Evolutionary conservation across 2,329 filamentous ascomycete genomes (phyloP).

Genomic region (Colletotrichum lentis): DNA sequence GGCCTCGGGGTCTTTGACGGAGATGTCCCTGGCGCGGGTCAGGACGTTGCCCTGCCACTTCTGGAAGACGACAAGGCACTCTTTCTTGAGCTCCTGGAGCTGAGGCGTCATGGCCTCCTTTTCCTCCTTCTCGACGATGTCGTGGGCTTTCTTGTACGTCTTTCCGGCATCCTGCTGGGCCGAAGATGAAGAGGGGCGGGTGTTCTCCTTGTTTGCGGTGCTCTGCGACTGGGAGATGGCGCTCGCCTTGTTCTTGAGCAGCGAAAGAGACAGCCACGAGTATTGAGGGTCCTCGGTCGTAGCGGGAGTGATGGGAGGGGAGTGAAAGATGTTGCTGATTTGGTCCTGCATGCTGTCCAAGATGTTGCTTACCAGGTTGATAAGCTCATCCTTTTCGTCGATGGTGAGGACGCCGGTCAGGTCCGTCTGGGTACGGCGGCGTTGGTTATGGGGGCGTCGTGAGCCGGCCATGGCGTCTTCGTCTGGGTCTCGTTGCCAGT

Average conservation of each 20-base stretch:
- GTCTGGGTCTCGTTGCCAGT: constrained; percentile 31
- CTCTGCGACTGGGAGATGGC: constrained; percentile 20
- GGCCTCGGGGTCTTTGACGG: constrained; percentile 55
- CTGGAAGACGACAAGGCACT: constrained; percentile 75
- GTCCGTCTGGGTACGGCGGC: constrained; percentile 50
- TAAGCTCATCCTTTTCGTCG: constrained; percentile 61
- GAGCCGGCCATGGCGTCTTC: constrained; percentile 27
- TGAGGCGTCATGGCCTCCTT: constrained; percentile 43
- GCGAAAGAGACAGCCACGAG: constrained; percentile 49
- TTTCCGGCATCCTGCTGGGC: constrained; percentile 37
- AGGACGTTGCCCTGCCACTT: constrained; percentile 81
- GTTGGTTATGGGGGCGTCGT: constrained; percentile 31
- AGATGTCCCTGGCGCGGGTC: constrained; percentile 74
- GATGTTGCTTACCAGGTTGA: constrained; percentile 60
- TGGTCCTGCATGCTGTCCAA: constrained; percentile 64
- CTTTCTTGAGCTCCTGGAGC: constrained; percentile 68
- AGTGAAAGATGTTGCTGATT: constrained; percentile 62
- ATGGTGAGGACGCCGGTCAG: constrained; percentile 58
- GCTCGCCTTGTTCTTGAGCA: constrained; percentile 40
- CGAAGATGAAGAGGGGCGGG: constrained; percentile 27
- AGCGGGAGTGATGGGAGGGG: constrained; percentile 49
- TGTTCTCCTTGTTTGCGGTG: constrained; percentile 25
- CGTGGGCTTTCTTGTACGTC: constrained; percentile 42
- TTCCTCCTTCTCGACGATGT: constrained; percentile 47
- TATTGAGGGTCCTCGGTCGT: constrained; percentile 45